Evolutionary conservation across 225 moss, liverwort and hornwort species (phyloP), one percentile per base, ranked within the genome.

Genomic region (Anthoceros angustus): DNA sequence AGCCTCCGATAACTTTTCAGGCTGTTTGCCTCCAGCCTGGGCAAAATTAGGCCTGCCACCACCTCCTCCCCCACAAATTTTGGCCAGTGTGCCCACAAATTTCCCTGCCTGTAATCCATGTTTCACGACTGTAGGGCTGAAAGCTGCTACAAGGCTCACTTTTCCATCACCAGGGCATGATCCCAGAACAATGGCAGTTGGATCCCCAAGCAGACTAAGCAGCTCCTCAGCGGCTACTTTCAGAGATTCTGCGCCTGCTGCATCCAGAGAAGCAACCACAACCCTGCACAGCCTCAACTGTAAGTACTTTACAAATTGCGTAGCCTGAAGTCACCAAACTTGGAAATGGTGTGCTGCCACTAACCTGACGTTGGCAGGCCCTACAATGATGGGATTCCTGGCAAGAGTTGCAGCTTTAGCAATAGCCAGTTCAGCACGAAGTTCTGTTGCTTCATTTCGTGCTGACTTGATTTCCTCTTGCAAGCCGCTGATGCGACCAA

Each of bases 41-140:
- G 93, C 93, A 64, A 93, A 93, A 70, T 89, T 85, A 12, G 93
- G 93, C 41, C 84, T 80, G 3, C 93, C 93, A 12, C 93, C 93
- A 39, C 89, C 93, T 39, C 86, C 86, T 32, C 93, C 93, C 40
- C 93, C 93, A 70, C 87, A 87, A 16, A 93, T 63, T 65, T 72
- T 86, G 0, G 93, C 93, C 70, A 93, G 78, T 5, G 79, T 74
- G 20, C 89, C 80, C 43, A 93, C 72, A 63, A 93, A 86, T 43
- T 93, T 87, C 18, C 93, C 93, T 62, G 93, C 93, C 65, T 86
- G 80, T 8, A 93, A 74, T 16, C 87, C 89, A 48, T 75, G 79
- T 39, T 76, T 82, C 64, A 89, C 82, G 12, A 86, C 87, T 41
- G 79, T 80, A 11, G 84, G 80, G 69, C 89, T 90, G 65, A 93